A percentile compares a stretch with the other conserved stretches of the same genome.
Conservation (phyloP, 176 grass and related monocot genomes). For the Carex cristatella region DNA sequence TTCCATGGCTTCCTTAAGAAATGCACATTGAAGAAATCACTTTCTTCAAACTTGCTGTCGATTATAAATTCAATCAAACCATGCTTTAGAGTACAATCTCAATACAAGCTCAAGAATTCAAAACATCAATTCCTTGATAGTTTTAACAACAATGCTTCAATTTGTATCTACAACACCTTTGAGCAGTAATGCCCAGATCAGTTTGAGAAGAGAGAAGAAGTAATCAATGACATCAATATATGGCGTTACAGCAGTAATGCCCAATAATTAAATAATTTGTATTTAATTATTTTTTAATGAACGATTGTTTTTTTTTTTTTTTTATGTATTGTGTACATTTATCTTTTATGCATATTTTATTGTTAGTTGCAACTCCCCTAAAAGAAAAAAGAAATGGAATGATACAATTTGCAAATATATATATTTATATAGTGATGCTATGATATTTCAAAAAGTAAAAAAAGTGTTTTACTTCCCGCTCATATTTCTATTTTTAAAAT, state of each 20-base stretch:
- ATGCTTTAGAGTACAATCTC: neutral
- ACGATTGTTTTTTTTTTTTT: no score
- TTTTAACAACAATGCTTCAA: neutral
- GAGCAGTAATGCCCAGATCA: slow-evolving; percentile 42
- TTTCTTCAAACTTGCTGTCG: no score
- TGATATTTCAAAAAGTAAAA: no score
- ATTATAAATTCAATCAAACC: neutral
- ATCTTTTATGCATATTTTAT: no score
- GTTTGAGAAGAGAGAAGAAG: slow-evolving; percentile 44
- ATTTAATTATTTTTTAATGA: no score
- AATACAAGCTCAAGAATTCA: neutral
- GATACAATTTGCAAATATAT: no score
- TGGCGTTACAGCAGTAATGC: slow-evolving; percentile 41
- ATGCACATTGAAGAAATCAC: neutral
- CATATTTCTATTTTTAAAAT: no score
- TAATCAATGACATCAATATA: slow-evolving; percentile 91
- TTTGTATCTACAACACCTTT: neutral
- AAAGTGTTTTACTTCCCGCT: no score
- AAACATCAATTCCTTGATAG: neutral
- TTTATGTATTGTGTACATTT: no score
- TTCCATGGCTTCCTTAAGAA: neutral
- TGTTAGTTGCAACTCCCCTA: no score
- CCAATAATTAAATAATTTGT: slow-evolving; percentile 35
- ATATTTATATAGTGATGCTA: no score
- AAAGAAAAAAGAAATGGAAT: no score